Conservation (phyloP, 805 yeast species). For the Jamesozyma hellenica region DNA sequence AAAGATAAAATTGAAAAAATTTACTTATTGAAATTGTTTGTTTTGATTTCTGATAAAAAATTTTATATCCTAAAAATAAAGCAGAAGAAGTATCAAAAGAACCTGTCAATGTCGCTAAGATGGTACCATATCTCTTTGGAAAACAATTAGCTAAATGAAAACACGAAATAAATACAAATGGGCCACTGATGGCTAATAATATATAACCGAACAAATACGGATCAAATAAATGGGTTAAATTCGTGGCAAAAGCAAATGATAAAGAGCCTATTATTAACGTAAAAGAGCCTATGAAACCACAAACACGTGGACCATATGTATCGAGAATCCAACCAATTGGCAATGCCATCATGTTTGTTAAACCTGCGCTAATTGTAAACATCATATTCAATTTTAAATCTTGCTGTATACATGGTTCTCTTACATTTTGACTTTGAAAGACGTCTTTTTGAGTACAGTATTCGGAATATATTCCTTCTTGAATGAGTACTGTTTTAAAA, state of each 20-base stretch:
- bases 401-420: slow-evolving; percentile 53
- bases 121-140: slow-evolving; percentile 71
- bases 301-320: slow-evolving; percentile 64
- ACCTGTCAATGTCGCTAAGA: slow-evolving; percentile 80
- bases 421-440: not conserved
- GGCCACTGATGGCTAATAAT: slow-evolving; percentile 80
- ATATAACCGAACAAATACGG: slow-evolving; percentile 68
- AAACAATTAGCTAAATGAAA: slow-evolving; percentile 85
- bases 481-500: slow-evolving; percentile 67
- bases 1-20: slow-evolving; percentile 58
- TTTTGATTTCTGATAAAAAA: slow-evolving; percentile 41
- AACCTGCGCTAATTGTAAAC: slow-evolving; percentile 79
- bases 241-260: slow-evolving; percentile 10
- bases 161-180: slow-evolving; percentile 81
- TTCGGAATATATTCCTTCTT: slow-evolving; percentile 66
- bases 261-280: slow-evolving; percentile 49
- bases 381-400: slow-evolving; percentile 72
- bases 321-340: slow-evolving; percentile 77
- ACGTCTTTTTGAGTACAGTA: slow-evolving; percentile 34
- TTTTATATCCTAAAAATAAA: slow-evolving; percentile 62
- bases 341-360: slow-evolving; percentile 74
- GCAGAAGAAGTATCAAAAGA: slow-evolving; percentile 93
- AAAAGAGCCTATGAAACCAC: slow-evolving; percentile 65
- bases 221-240: slow-evolving; percentile 33
- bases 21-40: slow-evolving; percentile 31